A percentile compares a stretch with the other conserved stretches of the same genome.
Conservation (phyloP, 805 yeast species). For the Kuraishia capsulata region DNA sequence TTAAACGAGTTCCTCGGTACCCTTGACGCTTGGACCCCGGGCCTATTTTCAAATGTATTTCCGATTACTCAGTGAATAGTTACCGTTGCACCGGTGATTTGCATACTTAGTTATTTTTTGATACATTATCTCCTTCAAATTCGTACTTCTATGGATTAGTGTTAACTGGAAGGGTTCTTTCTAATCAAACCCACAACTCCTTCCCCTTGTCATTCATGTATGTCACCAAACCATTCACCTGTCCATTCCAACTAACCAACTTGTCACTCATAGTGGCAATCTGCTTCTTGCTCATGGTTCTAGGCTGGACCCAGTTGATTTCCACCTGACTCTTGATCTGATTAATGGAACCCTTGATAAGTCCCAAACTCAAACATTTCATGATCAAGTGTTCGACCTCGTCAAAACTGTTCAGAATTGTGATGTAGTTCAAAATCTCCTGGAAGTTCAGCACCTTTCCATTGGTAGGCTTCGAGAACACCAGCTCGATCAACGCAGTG, state of each 20-base stretch:
- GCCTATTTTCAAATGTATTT: no score
- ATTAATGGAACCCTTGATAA: constrained; percentile 85
- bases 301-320: constrained; percentile 93
- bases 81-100: no score
- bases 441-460: constrained; percentile 65
- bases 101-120: not conserved
- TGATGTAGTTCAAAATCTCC: constrained; percentile 61
- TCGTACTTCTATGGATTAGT: no score
- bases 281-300: constrained; percentile 79
- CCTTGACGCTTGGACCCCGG: no score
- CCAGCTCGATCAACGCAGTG: constrained; percentile 83
- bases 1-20: no score
- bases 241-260: constrained; percentile 68
- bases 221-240: constrained; percentile 56
- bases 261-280: constrained; percentile 67
- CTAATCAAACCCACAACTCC: constrained; percentile 55
- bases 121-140: no score
- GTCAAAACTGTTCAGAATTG: constrained; percentile 48
- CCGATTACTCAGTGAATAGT: no score
- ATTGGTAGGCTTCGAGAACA: constrained; percentile 67
- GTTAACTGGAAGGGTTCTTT: no score
- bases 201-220: constrained; percentile 55
- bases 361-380: constrained; percentile 79
- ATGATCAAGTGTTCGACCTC: constrained; percentile 87
- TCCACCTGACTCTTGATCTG: constrained; percentile 73